Conservation (phyloP, 805 yeast genomes). For the Zygosaccharomyces gambellarensis region DNA sequence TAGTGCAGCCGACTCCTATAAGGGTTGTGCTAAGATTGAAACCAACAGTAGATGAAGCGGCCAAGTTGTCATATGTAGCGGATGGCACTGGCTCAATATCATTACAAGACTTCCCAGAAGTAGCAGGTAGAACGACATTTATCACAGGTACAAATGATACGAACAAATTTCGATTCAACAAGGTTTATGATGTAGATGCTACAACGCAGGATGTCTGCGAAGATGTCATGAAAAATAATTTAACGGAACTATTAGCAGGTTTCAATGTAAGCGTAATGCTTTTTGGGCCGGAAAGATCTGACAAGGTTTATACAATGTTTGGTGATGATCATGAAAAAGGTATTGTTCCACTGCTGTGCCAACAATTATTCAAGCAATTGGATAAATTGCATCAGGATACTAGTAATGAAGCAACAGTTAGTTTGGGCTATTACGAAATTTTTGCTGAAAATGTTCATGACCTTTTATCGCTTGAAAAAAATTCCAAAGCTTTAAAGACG, state of each 20-base stretch:
- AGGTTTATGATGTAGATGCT: constrained; percentile 41
- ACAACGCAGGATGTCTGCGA: background rate
- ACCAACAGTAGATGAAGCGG: constrained; percentile 2
- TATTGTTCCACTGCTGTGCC: constrained; percentile 66
- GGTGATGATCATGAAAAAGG: constrained; percentile 56
- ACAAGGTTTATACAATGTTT: constrained; percentile 74
- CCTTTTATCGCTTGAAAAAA: constrained; percentile 45
- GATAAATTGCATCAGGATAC: constrained; percentile 36
- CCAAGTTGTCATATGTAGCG: constrained; percentile 8
- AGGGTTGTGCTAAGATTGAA: constrained; percentile 10
- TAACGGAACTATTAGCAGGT: constrained; percentile 40
- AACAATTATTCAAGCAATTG: constrained; percentile 56
- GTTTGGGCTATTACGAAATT: constrained; percentile 73
- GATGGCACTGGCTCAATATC: constrained; percentile 6
- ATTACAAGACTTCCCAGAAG: constrained; percentile 2
- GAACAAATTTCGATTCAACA: constrained; percentile 48
- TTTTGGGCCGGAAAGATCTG: constrained; percentile 77
- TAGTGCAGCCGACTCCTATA: background rate
- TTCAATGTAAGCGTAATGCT: constrained; percentile 73
- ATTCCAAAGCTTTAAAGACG: constrained; percentile 34
- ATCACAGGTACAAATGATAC: constrained; percentile 4
- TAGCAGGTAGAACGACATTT: background rate
- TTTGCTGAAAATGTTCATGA: constrained; percentile 75
- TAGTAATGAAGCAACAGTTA: constrained; percentile 57
- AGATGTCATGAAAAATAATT: constrained; percentile 2